phyloP scores from a whole-genome alignment of 306 rosid genomes.

The Arachis hypogaea region DNA sequence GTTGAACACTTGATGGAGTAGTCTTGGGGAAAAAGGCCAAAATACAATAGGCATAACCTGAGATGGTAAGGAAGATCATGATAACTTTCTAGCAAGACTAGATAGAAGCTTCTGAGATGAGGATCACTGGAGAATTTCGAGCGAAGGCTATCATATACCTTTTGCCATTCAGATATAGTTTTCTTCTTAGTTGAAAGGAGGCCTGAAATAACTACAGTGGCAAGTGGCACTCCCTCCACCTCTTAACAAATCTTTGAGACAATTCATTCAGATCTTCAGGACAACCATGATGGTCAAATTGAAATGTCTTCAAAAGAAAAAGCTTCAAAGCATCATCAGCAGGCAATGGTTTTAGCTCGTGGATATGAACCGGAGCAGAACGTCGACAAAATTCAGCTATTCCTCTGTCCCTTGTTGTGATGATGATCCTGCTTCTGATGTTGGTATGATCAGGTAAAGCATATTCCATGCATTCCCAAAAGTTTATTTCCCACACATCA shows the following conservation, averaged over 20 bases:
- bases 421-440: not conserved
- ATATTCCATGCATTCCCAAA: conserved; percentile 14
- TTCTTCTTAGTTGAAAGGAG: conserved; percentile 23
- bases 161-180: conserved; percentile 19
- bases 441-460: conserved; percentile 1
- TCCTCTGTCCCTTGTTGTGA: not conserved
- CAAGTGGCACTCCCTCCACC: conserved; percentile 34
- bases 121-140: conserved; percentile 10
- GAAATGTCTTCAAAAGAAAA: not conserved
- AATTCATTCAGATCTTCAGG: not conserved
- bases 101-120: not conserved
- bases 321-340: not conserved
- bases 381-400: conserved; percentile 16
- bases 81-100: conserved; percentile 12
- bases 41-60: not conserved
- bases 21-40: conserved; percentile 19
- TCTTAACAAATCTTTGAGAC: conserved; percentile 1
- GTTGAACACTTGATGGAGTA: not conserved
- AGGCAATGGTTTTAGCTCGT: not conserved
- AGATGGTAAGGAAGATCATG: conserved; percentile 20
- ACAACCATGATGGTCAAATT: not conserved
- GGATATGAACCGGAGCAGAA: not conserved
- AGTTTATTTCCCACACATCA: conserved; percentile 22
- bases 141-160: conserved; percentile 5
- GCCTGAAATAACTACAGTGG: not conserved